Evolutionary conservation across 2,329 filamentous ascomycete species (phyloP), one percentile per base, ranked within the genome.

Genomic region (Phialemonium atrogriseum): DNA sequence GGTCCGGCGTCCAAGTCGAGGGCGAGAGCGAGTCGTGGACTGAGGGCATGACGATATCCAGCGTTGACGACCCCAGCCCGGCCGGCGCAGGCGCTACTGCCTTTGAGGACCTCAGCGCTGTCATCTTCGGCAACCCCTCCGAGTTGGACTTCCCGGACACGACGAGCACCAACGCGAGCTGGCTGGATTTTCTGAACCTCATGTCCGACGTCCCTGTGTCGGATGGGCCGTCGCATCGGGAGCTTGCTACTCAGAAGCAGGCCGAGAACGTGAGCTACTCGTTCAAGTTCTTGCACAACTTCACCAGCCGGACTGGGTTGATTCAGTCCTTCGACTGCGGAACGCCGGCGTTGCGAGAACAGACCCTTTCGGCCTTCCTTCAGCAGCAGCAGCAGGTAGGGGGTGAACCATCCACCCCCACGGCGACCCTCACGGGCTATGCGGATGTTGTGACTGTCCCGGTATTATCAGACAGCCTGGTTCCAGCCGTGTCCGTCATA

Each of bases 261-360:
- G 33, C 38, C 9, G 34, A 39, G n/a, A 38, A 39, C 20, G 38
- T 35, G 11, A 38, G 37, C 7, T 37, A 41, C 22, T 43, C 32
- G 10, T 50, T 46, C 40, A 37, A 41, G 5, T 59, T 59, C 26
- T 42, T 59, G 2, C 46, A 48, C 24, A 47, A 51, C 24, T 58
- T 59, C 32, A 58, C 56, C 10, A 56, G 52, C 33, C 44, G 52
- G 15, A 55, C 51, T 0, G 56, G 56, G 2, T 39, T 59, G 7
- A 45, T 55, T 2, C 37, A 41, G 10, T 57, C 54, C 10, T 60
- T 58, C 36, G 56, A 58, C 18, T 58, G 56, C 18, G 52, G 50
- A 4, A 57, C 53, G 2, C 39, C 48, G 3, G 35, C 42, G 5
- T 49, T 58, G 25, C 41, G 55, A n/a, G 45, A 50, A 15, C 40